These are phyloP conservation scores for Candida dubliniensis DNA, from an alignment of 1,139 yeast genomes.

Conservation along the genomic window DNA sequence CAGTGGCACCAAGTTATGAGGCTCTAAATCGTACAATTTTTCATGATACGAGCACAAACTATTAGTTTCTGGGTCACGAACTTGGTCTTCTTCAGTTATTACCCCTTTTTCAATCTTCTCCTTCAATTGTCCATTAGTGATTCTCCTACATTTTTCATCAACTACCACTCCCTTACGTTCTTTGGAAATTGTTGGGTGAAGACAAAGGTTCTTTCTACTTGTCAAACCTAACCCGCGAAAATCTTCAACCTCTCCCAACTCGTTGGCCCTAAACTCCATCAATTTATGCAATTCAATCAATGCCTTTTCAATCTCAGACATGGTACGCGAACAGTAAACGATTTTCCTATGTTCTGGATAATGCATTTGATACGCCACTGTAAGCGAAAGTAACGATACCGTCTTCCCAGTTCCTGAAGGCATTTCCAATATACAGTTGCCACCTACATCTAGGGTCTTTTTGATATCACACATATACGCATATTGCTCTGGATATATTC, in stretches of 20 bases:
- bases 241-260: constrained; percentile 80
- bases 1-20: constrained; percentile 81
- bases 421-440: constrained; percentile 97
- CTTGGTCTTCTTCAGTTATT: constrained; percentile 57
- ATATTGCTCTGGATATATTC: constrained; percentile 96
- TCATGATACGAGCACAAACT: constrained; percentile 80
- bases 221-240: constrained; percentile 94
- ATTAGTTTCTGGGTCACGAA: constrained; percentile 30
- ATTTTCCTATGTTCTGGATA: constrained; percentile 94
- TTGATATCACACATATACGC: constrained; percentile 96
- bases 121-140: constrained; percentile 89
- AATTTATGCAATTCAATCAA: constrained; percentile 85
- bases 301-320: constrained; percentile 98
- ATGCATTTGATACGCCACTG: constrained; percentile 93
- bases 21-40: constrained; percentile 79
- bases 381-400: constrained; percentile 81
- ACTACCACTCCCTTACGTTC: constrained; percentile 93
- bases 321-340: constrained; percentile 97
- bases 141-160: constrained; percentile 92
- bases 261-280: constrained; percentile 82
- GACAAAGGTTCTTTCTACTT: constrained; percentile 88
- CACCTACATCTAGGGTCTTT: constrained; percentile 91
- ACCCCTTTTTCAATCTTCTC: constrained; percentile 56
- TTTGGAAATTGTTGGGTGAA: constrained; percentile 83
- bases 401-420: constrained; percentile 99